Evolutionary conservation across 352 stramenopile genomes (phyloP).

Genomic region (Pythium phragmiticola): DNA sequence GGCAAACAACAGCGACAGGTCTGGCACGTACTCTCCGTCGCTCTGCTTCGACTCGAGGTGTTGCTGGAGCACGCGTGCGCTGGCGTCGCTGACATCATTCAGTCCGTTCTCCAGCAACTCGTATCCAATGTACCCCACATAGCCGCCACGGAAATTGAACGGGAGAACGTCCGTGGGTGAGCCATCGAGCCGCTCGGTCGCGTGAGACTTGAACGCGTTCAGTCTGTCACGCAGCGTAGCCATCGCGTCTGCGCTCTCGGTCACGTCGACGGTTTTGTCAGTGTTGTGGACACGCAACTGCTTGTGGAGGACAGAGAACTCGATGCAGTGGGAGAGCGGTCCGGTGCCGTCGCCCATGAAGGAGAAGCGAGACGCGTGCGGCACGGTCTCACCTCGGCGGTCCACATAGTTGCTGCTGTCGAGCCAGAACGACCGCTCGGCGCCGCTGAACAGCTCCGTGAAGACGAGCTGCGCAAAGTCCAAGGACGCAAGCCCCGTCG

Average conservation of each 20-base stretch:
- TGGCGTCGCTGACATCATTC: constrained; percentile 20
- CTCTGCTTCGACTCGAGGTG: constrained; percentile 28
- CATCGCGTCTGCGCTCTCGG: constrained; percentile 26
- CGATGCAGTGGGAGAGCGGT: constrained; percentile 57
- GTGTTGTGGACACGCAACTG: constrained; percentile 39
- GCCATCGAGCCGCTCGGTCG: constrained; percentile 26
- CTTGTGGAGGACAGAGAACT: constrained; percentile 61
- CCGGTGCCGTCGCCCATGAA: constrained; percentile 74
- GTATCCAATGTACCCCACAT: constrained; percentile 89
- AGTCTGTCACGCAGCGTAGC: constrained; percentile 43
- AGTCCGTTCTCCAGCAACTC: constrained; percentile 57
- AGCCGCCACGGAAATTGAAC: constrained; percentile 83
- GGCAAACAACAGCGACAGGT: constrained; percentile 90
- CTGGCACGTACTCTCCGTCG: constrained; percentile 53
- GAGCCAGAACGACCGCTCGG: constrained; percentile 71
- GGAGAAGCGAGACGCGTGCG: constrained; percentile 48
- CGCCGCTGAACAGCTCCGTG: constrained; percentile 40
- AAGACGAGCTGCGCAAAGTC: constrained; percentile 69
- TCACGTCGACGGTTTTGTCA: constrained; percentile 13
- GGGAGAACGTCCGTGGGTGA: constrained; percentile 29
- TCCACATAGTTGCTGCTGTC: constrained; percentile 69
- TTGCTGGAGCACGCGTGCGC: constrained; percentile 29
- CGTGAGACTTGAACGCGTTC: constrained; percentile 33
- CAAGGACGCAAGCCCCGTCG: constrained; percentile 41
- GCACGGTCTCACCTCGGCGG: background rate